Evolutionary conservation across 106 monocot species (phyloP).

Genomic region (Dioscorea alata): DNA sequence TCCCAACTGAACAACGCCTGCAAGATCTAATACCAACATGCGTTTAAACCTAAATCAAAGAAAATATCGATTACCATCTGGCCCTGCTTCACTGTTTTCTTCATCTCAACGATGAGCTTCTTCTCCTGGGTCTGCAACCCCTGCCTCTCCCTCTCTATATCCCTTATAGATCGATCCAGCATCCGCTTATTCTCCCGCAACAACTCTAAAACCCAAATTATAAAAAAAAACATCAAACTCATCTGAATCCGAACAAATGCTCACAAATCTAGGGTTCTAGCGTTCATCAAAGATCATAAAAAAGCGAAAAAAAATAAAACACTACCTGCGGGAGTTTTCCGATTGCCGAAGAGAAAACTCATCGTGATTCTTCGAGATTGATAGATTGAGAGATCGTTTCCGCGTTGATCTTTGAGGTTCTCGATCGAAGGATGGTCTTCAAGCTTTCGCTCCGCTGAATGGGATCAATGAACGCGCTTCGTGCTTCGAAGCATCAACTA

Average conservation of each 20-base stretch:
- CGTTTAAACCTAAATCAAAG: neutral
- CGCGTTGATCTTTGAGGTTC: too few relatives aligned
- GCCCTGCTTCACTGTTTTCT: slow-evolving; percentile 94
- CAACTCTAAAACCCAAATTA: slow-evolving; percentile 28
- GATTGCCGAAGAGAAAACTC: slow-evolving; percentile 62
- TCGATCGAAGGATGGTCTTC: too few relatives aligned
- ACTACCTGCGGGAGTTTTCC: slow-evolving; percentile 48
- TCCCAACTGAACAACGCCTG: too few relatives aligned
- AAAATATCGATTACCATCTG: slow-evolving; percentile 59
- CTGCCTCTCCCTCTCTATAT: slow-evolving; percentile 96
- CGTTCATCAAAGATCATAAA: too few relatives aligned
- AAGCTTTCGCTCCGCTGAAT: too few relatives aligned
- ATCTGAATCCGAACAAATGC: neutral
- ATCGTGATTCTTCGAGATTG: slow-evolving; percentile 11
- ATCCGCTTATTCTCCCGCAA: slow-evolving; percentile 96
- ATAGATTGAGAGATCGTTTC: too few relatives aligned
- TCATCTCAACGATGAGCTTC: slow-evolving; percentile 90
- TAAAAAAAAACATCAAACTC: neutral
- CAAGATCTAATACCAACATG: neutral
- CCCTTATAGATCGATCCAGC: slow-evolving; percentile 85
- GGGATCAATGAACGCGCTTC: too few relatives aligned
- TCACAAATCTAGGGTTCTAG: too few relatives aligned
- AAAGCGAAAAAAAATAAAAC: too few relatives aligned
- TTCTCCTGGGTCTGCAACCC: slow-evolving; percentile 83
- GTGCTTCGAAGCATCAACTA: too few relatives aligned